A percentile compares a stretch with the other conserved stretches of the same genome.
These are phyloP conservation scores for Arthrocladium fulminans DNA, from an alignment of 2,329 filamentous ascomycete genomes.

Conservation along the genomic window DNA sequence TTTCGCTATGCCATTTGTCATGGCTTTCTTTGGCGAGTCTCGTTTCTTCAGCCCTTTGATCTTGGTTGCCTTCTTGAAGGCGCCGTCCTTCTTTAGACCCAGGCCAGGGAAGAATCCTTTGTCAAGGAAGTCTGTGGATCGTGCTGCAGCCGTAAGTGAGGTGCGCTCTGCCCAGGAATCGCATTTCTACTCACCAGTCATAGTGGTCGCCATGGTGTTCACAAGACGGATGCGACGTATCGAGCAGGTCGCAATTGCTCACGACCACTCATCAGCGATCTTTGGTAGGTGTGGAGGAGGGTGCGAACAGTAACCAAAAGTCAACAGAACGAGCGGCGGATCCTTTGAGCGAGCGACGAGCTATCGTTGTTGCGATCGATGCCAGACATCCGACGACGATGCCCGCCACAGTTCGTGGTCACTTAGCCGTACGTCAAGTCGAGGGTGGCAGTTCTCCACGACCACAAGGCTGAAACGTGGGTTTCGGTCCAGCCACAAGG, in stretches of 20 bases:
- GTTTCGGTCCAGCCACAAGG: too few species aligned
- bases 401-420: too few species aligned
- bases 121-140: background rate
- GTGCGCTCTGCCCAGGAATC: too few species aligned
- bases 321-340: too few species aligned
- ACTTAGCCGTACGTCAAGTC: too few species aligned
- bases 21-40: conserved; percentile 29
- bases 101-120: conserved; percentile 29
- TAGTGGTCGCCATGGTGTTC: background rate
- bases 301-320: background rate
- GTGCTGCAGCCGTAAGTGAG: background rate
- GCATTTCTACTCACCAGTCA: too few species aligned
- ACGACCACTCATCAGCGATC: background rate
- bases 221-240: too few species aligned
- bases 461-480: too few species aligned
- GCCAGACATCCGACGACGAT: too few species aligned
- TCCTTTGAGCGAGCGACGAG: too few species aligned
- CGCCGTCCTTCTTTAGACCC: conserved; percentile 36
- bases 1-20: conserved; percentile 24
- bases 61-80: conserved; percentile 32
- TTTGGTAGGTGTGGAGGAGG: background rate
- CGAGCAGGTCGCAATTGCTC: background rate
- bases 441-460: too few species aligned
- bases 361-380: too few species aligned
- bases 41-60: conserved; percentile 35